Conservation (phyloP, 352 stramenopile genomes). For the Phytophthora meadii region DNA sequence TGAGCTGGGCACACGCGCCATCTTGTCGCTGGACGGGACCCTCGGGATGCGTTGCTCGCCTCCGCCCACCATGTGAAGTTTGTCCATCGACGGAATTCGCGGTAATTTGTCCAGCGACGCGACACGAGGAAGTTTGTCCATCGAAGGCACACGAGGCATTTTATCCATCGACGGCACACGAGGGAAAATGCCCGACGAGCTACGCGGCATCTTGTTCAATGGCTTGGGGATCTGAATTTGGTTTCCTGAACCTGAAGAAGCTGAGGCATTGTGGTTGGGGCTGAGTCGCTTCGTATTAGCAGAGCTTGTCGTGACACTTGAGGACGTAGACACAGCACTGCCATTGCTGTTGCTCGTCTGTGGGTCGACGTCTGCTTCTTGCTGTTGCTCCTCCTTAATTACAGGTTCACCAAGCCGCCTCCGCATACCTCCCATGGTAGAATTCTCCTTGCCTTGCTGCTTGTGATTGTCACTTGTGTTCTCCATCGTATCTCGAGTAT, state of each 20-base stretch:
- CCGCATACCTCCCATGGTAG: slow-evolving; percentile 17
- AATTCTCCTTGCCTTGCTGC: slow-evolving; percentile 22
- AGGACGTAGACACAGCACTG: slow-evolving; percentile 15
- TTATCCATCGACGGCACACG: slow-evolving; percentile 82
- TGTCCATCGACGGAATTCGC: slow-evolving; percentile 75
- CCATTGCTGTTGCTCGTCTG: slow-evolving; percentile 20
- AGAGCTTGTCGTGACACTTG: slow-evolving; percentile 18
- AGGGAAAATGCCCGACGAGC: slow-evolving; percentile 82
- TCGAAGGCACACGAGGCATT: slow-evolving; percentile 56
- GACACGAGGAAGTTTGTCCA: slow-evolving; percentile 73
- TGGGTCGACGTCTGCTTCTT: slow-evolving; percentile 27
- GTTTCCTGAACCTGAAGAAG: slow-evolving; percentile 50
- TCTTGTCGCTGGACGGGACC: slow-evolving; percentile 72
- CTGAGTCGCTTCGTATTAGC: slow-evolving; percentile 52
- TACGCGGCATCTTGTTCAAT: slow-evolving; percentile 81
- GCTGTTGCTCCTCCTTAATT: slow-evolving; percentile 45
- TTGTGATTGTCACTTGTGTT: slow-evolving; percentile 20
- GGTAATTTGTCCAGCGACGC: slow-evolving; percentile 80
- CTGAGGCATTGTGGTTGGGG: slow-evolving; percentile 41
- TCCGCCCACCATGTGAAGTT: slow-evolving; percentile 52
- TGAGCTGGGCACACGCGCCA: slow-evolving; percentile 71
- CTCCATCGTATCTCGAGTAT: slow-evolving; percentile 24
- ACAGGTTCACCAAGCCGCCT: slow-evolving; percentile 31
- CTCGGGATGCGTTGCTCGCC: slow-evolving; percentile 58
- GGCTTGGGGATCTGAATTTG: slow-evolving; percentile 81